A percentile compares a stretch with the other conserved stretches of the same genome.
Evolutionary conservation across 169 alveolate genomes (phyloP).

Genomic region (Plasmodium reichenowi): DNA sequence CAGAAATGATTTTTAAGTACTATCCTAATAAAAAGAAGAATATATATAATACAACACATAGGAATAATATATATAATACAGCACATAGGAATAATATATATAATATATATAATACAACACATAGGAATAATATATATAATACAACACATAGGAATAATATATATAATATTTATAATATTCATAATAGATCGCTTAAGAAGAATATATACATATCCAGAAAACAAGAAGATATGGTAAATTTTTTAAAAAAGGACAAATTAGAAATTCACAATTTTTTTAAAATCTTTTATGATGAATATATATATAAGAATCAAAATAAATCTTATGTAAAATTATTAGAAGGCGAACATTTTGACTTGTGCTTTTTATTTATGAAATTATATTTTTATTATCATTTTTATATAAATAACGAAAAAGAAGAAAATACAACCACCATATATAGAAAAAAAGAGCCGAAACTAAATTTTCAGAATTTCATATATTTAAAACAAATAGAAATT

Average conservation of each 20-base stretch:
- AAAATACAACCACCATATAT: too few relatives aligned
- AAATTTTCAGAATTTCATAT: constrained; percentile 42
- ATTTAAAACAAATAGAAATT: constrained; percentile 62
- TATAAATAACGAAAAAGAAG: not conserved
- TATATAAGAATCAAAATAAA: constrained; percentile 42
- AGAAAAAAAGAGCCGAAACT: not conserved
- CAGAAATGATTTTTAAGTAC: constrained; percentile 48
- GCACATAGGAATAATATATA: not conserved
- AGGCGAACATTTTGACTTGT: constrained; percentile 37
- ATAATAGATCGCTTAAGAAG: not conserved
- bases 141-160: too few relatives aligned
- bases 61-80: not conserved
- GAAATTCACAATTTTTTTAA: constrained; percentile 36
- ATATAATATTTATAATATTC: not conserved
- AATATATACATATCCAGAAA: not conserved
- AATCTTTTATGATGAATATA: constrained; percentile 52
- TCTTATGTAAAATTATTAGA: constrained; percentile 38
- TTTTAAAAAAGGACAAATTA: constrained; percentile 23
- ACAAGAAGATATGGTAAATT: not conserved
- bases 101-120: not conserved
- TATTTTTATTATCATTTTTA: constrained; percentile 25
- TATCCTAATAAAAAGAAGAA: constrained; percentile 13
- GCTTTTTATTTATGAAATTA: constrained; percentile 59
- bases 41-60: not conserved
- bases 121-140: not conserved